Evolutionary conservation across 2,329 filamentous ascomycete species (phyloP).

Genomic region (Aspergillus sp.): DNA sequence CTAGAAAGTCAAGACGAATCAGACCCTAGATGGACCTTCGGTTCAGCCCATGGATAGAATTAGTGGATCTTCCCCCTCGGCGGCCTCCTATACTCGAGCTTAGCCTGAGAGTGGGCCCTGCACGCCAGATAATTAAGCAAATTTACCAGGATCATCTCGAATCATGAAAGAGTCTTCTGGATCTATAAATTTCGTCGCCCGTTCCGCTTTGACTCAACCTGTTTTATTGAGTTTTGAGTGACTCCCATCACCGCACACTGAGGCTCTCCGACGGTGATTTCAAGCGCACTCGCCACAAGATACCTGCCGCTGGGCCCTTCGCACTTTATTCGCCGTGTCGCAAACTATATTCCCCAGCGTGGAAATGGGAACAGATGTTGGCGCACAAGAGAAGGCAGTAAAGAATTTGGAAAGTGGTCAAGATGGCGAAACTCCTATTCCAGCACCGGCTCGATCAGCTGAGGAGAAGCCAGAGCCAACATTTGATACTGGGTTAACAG

Average conservation of each 20-base stretch:
- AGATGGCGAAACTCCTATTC: conserved; percentile 10
- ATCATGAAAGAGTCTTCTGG: not conserved
- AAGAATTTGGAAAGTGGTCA: conserved; percentile 13
- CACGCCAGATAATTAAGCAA: not conserved
- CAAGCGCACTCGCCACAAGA: no score
- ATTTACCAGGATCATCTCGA: not conserved
- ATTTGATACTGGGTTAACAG: conserved; percentile 37
- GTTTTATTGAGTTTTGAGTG: not conserved
- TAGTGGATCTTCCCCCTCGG: conserved; percentile 3
- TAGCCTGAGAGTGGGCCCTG: conserved; percentile 12
- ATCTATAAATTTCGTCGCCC: conserved; percentile 4
- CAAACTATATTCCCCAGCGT: not conserved
- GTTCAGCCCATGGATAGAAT: not conserved
- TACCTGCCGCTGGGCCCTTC: not conserved
- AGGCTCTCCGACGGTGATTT: not conserved
- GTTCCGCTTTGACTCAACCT: not conserved
- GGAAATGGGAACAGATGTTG: conserved; percentile 23
- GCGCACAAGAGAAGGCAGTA: conserved; percentile 26
- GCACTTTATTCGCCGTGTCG: not conserved
- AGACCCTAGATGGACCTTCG: not conserved
- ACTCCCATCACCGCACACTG: not conserved
- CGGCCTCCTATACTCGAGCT: conserved; percentile 14
- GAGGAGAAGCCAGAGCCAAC: conserved; percentile 27
- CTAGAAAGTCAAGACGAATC: not conserved
- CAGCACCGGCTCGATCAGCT: not conserved